phyloP scores from a whole-genome alignment of 2,329 filamentous ascomycete genomes.

The Dendryphion nanum region DNA sequence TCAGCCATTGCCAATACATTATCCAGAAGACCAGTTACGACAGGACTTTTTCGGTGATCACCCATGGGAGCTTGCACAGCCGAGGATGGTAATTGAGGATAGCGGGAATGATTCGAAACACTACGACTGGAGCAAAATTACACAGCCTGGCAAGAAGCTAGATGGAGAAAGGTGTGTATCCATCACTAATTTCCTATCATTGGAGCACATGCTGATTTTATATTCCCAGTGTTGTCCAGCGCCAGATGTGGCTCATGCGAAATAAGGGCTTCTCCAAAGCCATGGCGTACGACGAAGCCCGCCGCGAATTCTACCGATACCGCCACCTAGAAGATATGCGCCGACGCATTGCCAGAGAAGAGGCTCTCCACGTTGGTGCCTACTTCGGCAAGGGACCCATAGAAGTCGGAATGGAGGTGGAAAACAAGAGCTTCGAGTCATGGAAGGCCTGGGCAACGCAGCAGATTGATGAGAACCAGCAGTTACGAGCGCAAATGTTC shows the following conservation, averaged over 20 bases:
- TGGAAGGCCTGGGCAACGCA: constrained; percentile 80
- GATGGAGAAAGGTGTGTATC: constrained; percentile 74
- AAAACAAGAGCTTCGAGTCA: constrained; percentile 73
- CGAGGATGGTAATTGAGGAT: constrained; percentile 78
- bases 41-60: constrained; percentile 87
- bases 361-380: constrained; percentile 80
- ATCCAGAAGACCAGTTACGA: constrained; percentile 81
- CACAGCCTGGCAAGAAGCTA: constrained; percentile 72
- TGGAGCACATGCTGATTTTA: constrained; percentile 5
- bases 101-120: constrained; percentile 77
- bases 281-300: constrained; percentile 79
- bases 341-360: constrained; percentile 78
- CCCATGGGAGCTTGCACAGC: constrained; percentile 93
- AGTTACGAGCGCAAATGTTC: constrained; percentile 45
- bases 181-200: background rate
- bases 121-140: constrained; percentile 76
- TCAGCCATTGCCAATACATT: constrained; percentile 72
- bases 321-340: constrained; percentile 82
- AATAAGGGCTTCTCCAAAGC: constrained; percentile 55
- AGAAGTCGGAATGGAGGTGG: constrained; percentile 77
- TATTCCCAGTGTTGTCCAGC: constrained; percentile 75
- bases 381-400: constrained; percentile 79
- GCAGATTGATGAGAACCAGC: constrained; percentile 50
- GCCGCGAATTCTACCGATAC: constrained; percentile 85
- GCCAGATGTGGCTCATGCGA: constrained; percentile 79